Evolutionary conservation across 208 protist genomes (phyloP), one percentile per base, ranked within the genome.

Genomic region (Porcisia hertigi): DNA sequence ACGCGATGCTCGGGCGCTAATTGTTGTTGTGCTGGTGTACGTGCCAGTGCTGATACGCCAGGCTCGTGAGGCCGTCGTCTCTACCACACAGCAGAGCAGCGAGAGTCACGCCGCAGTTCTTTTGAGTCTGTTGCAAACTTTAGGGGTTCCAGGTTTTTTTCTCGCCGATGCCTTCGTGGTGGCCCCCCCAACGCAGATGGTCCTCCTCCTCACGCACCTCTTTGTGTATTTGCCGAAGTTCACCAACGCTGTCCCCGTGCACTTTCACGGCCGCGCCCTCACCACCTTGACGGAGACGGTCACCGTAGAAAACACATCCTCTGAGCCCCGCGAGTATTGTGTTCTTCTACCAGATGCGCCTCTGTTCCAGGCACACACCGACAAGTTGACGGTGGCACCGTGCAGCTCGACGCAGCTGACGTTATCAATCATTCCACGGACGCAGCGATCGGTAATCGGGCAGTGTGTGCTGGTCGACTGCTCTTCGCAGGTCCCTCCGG

Each of bases 181-280:
- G 18, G 83, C 85, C 63, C 83, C 71, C 20, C 78, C 77, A 41
- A 76, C 88, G 36, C 89, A 94, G 53, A 83, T 93, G 73, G 63
- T 96, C 67, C 83, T 99, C 52, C 88, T 98, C 52, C 70, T 83
- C 14, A 80, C 87, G 3, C 91, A 87, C 73, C 91, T 99, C 59
- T 97, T 92, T 73, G 65, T 86, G 23, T 88, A 85, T 73, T 82
- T 99, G 63, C 94, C 94, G 14, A 86, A 89, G 57, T 98, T 88
- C 43, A 69, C 66, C 20, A 84, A 90, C 16, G 72, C 82, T 53
- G 77, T 88, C 5, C 87, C 83, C 2, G 80, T 98, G 23, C 58
- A 82, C 18, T 96, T 99, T 62, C 77, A 90, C 52, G 94, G 96
- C 25, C 88, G 88, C 70, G 80, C 98, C 45, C 90, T 97, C 30